These are phyloP conservation scores for Sinapis alba DNA, from an alignment of 441 rosid species.

Conservation along the genomic window DNA sequence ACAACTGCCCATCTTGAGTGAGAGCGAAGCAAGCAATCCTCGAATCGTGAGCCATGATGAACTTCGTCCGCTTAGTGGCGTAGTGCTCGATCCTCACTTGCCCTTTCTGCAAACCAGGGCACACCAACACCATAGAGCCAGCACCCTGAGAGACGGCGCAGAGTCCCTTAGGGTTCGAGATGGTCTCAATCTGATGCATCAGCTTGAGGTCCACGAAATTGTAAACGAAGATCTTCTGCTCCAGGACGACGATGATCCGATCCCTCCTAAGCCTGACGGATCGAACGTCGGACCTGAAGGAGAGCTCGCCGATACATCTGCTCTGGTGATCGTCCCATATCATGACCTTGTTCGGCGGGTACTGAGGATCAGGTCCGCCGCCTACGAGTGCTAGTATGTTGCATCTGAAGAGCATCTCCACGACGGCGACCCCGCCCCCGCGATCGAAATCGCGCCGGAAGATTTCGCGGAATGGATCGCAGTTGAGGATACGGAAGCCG, in stretches of 20 bases:
- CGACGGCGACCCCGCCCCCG: slow-evolving; percentile 70
- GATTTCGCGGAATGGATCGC: slow-evolving; percentile 91
- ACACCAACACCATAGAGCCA: slow-evolving; percentile 78
- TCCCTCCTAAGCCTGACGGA: slow-evolving; percentile 82
- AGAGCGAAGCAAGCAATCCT: slow-evolving; percentile 86
- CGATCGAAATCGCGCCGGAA: slow-evolving; percentile 83
- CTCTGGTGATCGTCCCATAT: slow-evolving; percentile 96
- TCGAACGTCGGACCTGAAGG: slow-evolving; percentile 84
- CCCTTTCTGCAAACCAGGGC: slow-evolving; percentile 93
- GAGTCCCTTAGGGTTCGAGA: slow-evolving; percentile 82
- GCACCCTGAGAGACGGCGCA: slow-evolving; percentile 85
- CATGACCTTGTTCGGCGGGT: slow-evolving; percentile 82
- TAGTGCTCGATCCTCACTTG: slow-evolving; percentile 96
- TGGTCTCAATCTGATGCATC: slow-evolving; percentile 86
- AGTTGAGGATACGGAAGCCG: slow-evolving; percentile 88
- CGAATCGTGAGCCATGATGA: slow-evolving; percentile 91
- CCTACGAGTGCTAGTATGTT: slow-evolving; percentile 88
- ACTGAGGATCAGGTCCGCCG: slow-evolving; percentile 80
- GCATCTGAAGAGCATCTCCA: slow-evolving; percentile 94
- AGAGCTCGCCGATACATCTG: slow-evolving; percentile 85
- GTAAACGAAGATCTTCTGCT: slow-evolving; percentile 86
- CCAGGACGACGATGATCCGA: slow-evolving; percentile 74
- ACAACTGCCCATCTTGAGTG: slow-evolving; percentile 77
- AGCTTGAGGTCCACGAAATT: slow-evolving; percentile 80
- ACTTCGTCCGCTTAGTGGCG: slow-evolving; percentile 83